Conservation (phyloP, 2,329 filamentous ascomycete genomes). For the Colletotrichum sp. region DNA sequence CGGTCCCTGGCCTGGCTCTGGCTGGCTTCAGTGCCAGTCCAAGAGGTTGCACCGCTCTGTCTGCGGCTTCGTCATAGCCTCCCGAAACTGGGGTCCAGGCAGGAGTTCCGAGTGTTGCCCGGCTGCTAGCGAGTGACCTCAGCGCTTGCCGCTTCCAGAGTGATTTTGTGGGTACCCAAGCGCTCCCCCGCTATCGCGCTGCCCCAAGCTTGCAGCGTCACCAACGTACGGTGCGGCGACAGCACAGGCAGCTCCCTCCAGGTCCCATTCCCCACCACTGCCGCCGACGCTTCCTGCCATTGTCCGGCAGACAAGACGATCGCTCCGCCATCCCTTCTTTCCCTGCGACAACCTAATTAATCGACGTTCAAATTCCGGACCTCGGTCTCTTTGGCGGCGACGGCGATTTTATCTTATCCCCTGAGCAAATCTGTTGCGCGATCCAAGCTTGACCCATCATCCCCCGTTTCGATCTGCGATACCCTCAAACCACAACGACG, state of each 20-base stretch:
- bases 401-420: neutral
- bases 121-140: slow-evolving; percentile 14
- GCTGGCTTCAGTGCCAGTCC: neutral
- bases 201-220: slow-evolving; percentile 17
- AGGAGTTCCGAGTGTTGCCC: neutral
- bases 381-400: neutral
- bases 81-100: slow-evolving; percentile 6
- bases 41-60: neutral
- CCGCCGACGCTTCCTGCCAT: slow-evolving; percentile 17
- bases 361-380: neutral
- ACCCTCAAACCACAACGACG: neutral
- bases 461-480: neutral
- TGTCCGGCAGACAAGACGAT: slow-evolving; percentile 9
- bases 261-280: slow-evolving; percentile 14
- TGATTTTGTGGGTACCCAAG: neutral
- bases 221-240: slow-evolving; percentile 3
- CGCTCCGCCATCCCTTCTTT: neutral
- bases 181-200: slow-evolving; percentile 8
- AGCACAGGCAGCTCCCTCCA: slow-evolving; percentile 8
- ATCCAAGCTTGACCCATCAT: neutral
- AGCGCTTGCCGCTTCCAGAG: neutral
- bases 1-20: neutral
- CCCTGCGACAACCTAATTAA: neutral
- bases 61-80: slow-evolving; percentile 20
- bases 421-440: neutral